A percentile compares a stretch with the other conserved stretches of the same genome.
Evolutionary conservation across 345 rosid genomes (phyloP).

Genomic region (thale cress (Arabidopsis thaliana)): TAIR10.1 NC_003075.7:7743501-7744000

Average conservation of each 20-base stretch:
- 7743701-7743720: slow-evolving; percentile 1
- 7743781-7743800: too few relatives aligned
- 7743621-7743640: slow-evolving; percentile 1
- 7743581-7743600: background rate
- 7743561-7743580: background rate
- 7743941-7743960: too few relatives aligned
- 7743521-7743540: background rate
- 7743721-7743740: background rate
- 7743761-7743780: too few relatives aligned
- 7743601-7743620: slow-evolving; percentile 33
- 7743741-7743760: slow-evolving; percentile 2
- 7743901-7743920: too few relatives aligned
- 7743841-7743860: background rate
- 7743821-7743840: too few relatives aligned
- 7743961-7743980: too few relatives aligned
- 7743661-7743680: slow-evolving; percentile 13
- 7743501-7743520: background rate
- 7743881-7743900: too few relatives aligned
- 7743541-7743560: background rate
- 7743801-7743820: too few relatives aligned
- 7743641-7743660: slow-evolving; percentile 7
- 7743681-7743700: slow-evolving; percentile 3
- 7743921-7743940: too few relatives aligned
- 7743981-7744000: too few relatives aligned
- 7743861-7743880: too few relatives aligned